Percentiles rank a stretch among this genome's conserved stretches.
phyloP scores from a whole-genome alignment of 2,329 filamentous ascomycete species.

The Colletotrichum sp. region DNA sequence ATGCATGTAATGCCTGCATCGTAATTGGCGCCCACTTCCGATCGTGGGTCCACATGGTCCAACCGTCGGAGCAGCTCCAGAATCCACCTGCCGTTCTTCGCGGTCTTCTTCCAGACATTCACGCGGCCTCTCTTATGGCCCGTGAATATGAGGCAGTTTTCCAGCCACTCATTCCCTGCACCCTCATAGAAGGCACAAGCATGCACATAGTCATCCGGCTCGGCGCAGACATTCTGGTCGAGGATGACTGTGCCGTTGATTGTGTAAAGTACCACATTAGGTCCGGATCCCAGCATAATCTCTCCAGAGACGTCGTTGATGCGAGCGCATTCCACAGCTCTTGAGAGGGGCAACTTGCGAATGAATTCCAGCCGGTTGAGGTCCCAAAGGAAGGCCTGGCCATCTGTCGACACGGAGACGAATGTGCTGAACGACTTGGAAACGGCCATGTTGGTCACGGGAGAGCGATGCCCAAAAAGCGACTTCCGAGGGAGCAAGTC shows the following conservation, averaged over 20 bases:
- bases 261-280: conserved; percentile 79
- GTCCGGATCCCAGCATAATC: conserved; percentile 82
- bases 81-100: conserved; percentile 69
- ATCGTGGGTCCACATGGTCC: conserved; percentile 76
- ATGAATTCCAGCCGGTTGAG: conserved; percentile 90
- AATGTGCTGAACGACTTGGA: conserved; percentile 90
- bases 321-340: conserved; percentile 72
- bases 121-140: conserved; percentile 85
- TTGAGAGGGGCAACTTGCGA: conserved; percentile 68
- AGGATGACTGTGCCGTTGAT: conserved; percentile 86
- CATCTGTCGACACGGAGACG: conserved; percentile 81
- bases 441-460: conserved; percentile 82
- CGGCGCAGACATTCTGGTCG: conserved; percentile 78
- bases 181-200: conserved; percentile 94
- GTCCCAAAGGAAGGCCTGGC: conserved; percentile 90
- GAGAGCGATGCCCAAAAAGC: conserved; percentile 87
- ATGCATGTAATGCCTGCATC: conserved; percentile 85
- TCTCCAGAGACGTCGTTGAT: conserved; percentile 94
- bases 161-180: conserved; percentile 87
- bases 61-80: conserved; percentile 82
- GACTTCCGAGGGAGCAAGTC: conserved; percentile 81
- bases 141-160: conserved; percentile 85
- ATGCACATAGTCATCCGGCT: conserved; percentile 76
- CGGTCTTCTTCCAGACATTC: conserved; percentile 73
- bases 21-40: conserved; percentile 61